These are phyloP conservation scores for Claviceps sp. DNA, from an alignment of 2,329 filamentous ascomycete species.

Conservation along the genomic window DNA sequence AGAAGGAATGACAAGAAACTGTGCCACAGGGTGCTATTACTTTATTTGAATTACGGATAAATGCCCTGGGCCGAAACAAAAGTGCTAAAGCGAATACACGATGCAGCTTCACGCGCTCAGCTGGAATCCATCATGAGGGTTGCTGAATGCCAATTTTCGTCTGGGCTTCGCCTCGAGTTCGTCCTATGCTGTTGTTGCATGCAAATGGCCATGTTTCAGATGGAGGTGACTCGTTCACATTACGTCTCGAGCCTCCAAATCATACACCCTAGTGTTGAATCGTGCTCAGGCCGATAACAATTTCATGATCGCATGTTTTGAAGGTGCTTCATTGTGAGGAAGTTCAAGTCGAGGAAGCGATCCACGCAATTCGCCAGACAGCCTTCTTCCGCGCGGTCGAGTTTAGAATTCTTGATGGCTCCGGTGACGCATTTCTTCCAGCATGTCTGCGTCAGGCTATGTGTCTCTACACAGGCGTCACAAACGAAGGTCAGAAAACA, in stretches of 20 bases:
- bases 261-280: background rate
- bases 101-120: no score
- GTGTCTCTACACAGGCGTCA: slow-evolving; percentile 28
- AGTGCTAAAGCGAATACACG: no score
- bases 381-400: slow-evolving; percentile 66
- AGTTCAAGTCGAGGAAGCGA: slow-evolving; percentile 80
- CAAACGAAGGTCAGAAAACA: background rate
- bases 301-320: slow-evolving; percentile 38
- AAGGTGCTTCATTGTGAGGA: slow-evolving; percentile 73
- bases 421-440: slow-evolving; percentile 87
- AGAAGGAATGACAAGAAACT: no score
- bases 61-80: no score
- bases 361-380: slow-evolving; percentile 92
- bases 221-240: background rate
- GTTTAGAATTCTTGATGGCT: slow-evolving; percentile 53
- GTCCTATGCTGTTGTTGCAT: no score
- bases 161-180: no score
- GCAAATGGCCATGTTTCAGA: no score
- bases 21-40: no score
- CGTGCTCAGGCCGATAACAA: background rate
- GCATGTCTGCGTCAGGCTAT: slow-evolving; percentile 58
- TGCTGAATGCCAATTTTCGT: no score
- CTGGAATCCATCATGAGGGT: no score
- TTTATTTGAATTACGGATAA: no score
- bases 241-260: background rate